Conservation (phyloP, 176 grass and related monocot genomes). For the Secale cereale region DNA sequence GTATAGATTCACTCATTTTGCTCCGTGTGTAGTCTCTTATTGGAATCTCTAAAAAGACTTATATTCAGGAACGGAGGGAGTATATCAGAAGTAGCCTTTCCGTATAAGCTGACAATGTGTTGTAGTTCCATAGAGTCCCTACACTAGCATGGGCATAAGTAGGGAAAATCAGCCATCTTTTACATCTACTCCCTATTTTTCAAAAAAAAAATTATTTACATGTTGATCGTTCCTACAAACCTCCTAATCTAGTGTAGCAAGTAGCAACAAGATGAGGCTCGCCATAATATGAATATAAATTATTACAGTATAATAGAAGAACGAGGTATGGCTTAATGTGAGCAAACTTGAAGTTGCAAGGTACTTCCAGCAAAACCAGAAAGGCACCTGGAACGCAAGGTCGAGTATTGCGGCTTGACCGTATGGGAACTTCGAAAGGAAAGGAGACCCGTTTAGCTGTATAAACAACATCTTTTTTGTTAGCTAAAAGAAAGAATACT, state of each 20-base stretch:
- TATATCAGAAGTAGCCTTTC: not conserved
- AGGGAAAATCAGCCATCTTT: constrained; percentile 3
- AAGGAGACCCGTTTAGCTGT: constrained; percentile 80
- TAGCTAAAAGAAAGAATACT: constrained; percentile 2
- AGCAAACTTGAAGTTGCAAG: constrained; percentile 19
- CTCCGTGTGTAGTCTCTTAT: no score
- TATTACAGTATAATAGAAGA: not conserved
- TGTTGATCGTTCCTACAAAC: not conserved
- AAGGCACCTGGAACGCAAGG: constrained; percentile 75
- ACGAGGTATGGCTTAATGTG: not conserved
- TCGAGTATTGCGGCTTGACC: constrained; percentile 81
- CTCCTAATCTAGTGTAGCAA: not conserved
- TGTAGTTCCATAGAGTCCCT: not conserved
- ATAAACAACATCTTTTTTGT: constrained; percentile 29
- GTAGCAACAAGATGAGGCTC: not conserved
- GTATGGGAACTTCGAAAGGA: constrained; percentile 87
- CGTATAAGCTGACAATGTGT: not conserved
- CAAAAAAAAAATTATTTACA: not conserved
- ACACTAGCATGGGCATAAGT: not conserved
- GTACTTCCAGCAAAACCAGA: constrained; percentile 8
- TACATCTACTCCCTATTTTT: not conserved
- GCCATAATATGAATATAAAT: not conserved
- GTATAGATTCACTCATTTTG: no score
- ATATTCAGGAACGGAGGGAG: no score
- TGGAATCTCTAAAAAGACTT: no score